Conservation (phyloP, 108 stramenopile species). For the Cyclostephanos tholiformis region DNA sequence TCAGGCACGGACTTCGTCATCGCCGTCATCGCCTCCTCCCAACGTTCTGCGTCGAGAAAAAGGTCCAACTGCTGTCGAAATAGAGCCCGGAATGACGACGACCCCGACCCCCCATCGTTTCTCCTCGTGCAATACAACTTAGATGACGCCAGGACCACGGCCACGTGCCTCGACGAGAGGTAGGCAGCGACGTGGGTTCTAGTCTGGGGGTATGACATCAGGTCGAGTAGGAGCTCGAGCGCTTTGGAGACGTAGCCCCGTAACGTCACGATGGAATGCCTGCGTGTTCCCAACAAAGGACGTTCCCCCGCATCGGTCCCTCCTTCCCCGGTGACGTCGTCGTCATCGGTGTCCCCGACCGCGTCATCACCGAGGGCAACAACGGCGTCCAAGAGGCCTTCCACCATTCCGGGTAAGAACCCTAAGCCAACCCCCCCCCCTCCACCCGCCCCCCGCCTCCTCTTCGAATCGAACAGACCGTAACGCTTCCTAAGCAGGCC, state of each 20-base stretch:
- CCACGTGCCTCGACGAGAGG: constrained; percentile 36
- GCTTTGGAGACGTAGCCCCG: constrained; percentile 32
- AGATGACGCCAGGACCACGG: constrained; percentile 23
- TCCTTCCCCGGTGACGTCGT: not conserved
- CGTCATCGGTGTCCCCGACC: not conserved
- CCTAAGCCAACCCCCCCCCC: constrained; percentile 4
- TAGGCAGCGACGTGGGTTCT: constrained; percentile 33
- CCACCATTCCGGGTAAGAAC: constrained; percentile 31
- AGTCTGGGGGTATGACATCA: constrained; percentile 45
- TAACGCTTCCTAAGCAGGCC: constrained; percentile 41
- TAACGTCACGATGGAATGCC: not conserved
- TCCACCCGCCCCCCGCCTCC: not conserved
- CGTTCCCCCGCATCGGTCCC: not conserved
- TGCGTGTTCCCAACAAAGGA: not conserved
- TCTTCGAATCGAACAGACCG: constrained; percentile 25
- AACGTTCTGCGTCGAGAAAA: constrained; percentile 36
- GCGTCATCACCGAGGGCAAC: constrained; percentile 4
- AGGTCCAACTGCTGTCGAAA: constrained; percentile 44
- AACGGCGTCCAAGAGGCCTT: constrained; percentile 21
- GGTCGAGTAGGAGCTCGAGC: constrained; percentile 43
- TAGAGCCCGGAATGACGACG: constrained; percentile 11
- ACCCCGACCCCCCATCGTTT: not conserved
- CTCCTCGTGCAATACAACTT: constrained; percentile 20
- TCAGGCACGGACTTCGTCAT: not conserved
- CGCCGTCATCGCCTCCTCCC: constrained; percentile 20